Conservation (phyloP, 2,329 filamentous ascomycete species). For the Paramyrothecium sp. region DNA sequence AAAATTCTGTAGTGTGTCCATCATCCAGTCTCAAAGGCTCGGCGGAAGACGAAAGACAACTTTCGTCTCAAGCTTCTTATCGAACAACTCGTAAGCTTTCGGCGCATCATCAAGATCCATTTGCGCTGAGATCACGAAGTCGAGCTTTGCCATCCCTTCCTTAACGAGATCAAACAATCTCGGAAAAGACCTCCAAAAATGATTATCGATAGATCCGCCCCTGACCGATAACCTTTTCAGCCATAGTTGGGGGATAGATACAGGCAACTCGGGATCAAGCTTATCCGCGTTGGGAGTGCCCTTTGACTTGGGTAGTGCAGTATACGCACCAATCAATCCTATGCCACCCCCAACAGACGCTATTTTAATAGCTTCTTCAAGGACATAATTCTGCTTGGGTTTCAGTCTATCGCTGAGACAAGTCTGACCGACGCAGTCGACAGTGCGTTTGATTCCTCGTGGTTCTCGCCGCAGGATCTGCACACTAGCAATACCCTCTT, state of each 20-base stretch:
- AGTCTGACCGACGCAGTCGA: neutral
- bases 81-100: neutral
- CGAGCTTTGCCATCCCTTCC: neutral
- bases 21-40: no score
- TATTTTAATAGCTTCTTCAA: neutral
- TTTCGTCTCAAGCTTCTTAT: no score
- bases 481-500: neutral
- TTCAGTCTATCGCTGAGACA: neutral
- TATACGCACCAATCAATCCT: neutral
- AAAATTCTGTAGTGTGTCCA: no score
- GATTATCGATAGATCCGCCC: neutral
- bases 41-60: no score
- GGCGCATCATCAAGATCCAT: conserved; percentile 4
- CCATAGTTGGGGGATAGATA: neutral
- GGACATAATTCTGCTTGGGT: neutral
- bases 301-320: neutral
- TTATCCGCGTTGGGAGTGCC: neutral
- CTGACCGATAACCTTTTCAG: neutral
- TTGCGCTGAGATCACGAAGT: neutral
- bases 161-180: neutral
- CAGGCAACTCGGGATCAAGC: neutral
- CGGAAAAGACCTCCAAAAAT: neutral
- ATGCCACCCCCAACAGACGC: neutral
- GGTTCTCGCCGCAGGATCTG: neutral
- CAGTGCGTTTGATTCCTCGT: neutral